Conservation (phyloP, 225 moss, liverwort and hornwort species). For the Bryoerythrophyllum caledonicum region DNA sequence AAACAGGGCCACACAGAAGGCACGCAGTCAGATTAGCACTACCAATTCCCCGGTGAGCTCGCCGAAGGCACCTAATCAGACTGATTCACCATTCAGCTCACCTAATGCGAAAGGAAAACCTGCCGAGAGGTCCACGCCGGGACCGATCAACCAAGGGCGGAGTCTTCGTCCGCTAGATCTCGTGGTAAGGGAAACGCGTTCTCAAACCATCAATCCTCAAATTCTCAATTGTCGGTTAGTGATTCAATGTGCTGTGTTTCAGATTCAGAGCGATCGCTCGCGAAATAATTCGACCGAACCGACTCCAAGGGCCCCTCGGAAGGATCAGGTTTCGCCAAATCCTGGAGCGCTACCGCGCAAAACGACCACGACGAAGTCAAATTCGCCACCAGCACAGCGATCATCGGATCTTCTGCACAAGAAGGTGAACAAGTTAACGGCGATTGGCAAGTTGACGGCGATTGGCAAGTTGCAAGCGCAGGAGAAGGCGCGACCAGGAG, state of each 20-base stretch:
- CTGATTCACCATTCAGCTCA: slow-evolving; percentile 12
- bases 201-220: background rate
- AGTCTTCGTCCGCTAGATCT: slow-evolving; percentile 24
- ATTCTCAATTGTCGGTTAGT: background rate
- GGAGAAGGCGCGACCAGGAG: slow-evolving; percentile 25
- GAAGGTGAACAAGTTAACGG: slow-evolving; percentile 31
- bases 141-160: slow-evolving; percentile 24
- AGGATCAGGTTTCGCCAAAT: slow-evolving; percentile 22
- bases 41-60: slow-evolving; percentile 11
- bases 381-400: slow-evolving; percentile 26
- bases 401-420: slow-evolving; percentile 36
- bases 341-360: slow-evolving; percentile 18
- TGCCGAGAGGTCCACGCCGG: slow-evolving; percentile 22
- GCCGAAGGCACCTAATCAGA: slow-evolving; percentile 29
- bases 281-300: slow-evolving; percentile 19
- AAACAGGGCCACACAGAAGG: slow-evolving; percentile 28
- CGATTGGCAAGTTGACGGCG: slow-evolving; percentile 29
- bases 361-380: slow-evolving; percentile 25
- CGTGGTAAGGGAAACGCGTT: slow-evolving; percentile 24
- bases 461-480: slow-evolving; percentile 33
- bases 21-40: slow-evolving; percentile 22
- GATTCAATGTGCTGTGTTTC: slow-evolving; percentile 4
- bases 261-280: slow-evolving; percentile 27
- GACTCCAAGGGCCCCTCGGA: slow-evolving; percentile 27
- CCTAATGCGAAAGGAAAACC: slow-evolving; percentile 31